Percentiles rank a stretch among this genome's conserved stretches.
These are phyloP conservation scores for Pisolithus orientalis DNA, from an alignment of 768 basidiomycete genomes.

Conservation along the genomic window DNA sequence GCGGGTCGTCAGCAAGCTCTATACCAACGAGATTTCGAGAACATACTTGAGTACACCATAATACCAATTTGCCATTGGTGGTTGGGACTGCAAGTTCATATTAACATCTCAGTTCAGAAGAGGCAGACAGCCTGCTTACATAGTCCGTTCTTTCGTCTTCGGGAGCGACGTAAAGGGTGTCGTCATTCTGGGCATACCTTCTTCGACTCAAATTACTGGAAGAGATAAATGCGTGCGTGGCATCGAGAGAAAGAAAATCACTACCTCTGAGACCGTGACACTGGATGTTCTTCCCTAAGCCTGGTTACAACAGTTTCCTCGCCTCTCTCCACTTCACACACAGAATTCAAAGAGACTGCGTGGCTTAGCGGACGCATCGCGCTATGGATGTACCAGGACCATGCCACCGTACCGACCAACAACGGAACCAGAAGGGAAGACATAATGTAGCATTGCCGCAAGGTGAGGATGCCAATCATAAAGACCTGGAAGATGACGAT, in stretches of 20 bases:
- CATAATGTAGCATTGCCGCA: constrained; percentile 49
- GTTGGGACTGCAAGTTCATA: constrained; percentile 63
- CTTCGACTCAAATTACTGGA: constrained; percentile 74
- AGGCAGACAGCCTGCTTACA: constrained; percentile 32
- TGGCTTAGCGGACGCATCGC: constrained; percentile 68
- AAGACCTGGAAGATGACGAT: constrained; percentile 90
- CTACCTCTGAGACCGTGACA: constrained; percentile 85
- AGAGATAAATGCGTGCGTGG: background rate
- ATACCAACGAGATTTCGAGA: background rate
- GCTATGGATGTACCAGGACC: constrained; percentile 74
- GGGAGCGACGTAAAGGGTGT: constrained; percentile 91
- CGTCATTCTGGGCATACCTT: constrained; percentile 90
- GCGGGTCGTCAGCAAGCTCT: constrained; percentile 4
- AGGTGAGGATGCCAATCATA: constrained; percentile 94
- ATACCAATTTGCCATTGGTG: constrained; percentile 95
- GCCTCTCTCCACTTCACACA: constrained; percentile 85
- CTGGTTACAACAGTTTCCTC: constrained; percentile 74
- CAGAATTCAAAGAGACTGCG: constrained; percentile 79
- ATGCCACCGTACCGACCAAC: constrained; percentile 64
- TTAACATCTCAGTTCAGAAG: background rate
- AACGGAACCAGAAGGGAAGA: constrained; percentile 69
- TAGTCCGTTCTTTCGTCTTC: constrained; percentile 92
- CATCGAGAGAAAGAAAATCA: constrained; percentile 9
- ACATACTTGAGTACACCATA: constrained; percentile 83
- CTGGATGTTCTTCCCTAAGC: constrained; percentile 76